Percentiles rank a stretch among this genome's conserved stretches.
phyloP scores from a whole-genome alignment of 495 filamentous ascomycete genomes.

The Neurospora terricola region DNA sequence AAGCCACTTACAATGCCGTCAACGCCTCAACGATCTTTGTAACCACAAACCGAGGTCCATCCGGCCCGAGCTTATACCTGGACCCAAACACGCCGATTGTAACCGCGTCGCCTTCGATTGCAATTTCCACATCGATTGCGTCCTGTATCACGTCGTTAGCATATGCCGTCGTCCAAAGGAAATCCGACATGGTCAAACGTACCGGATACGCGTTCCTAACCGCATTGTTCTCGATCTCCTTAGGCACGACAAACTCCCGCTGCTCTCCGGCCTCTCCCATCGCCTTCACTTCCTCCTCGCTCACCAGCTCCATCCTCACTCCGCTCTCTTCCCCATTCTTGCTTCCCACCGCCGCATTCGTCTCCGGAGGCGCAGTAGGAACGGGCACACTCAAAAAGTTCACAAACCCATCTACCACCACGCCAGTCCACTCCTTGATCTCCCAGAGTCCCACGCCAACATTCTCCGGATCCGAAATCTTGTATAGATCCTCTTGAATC shows the following conservation, averaged over 20 bases:
- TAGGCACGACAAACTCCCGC: not conserved
- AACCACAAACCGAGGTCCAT: not conserved
- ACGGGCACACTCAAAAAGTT: slow-evolving; percentile 38
- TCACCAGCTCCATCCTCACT: not conserved
- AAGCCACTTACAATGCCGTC: not conserved
- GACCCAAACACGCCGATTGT: slow-evolving; percentile 46
- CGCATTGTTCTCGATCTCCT: slow-evolving; percentile 10
- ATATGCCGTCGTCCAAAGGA: not conserved
- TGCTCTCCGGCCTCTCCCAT: not conserved
- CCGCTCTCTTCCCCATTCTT: not conserved
- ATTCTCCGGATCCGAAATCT: slow-evolving; percentile 25
- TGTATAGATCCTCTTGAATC: slow-evolving; percentile 32
- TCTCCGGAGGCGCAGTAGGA: too few relatives aligned
- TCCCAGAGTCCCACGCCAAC: slow-evolving; percentile 37
- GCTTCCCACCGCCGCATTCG: too few relatives aligned
- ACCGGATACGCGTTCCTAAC: slow-evolving; percentile 26
- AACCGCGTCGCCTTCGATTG: slow-evolving; percentile 31
- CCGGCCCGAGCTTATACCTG: not conserved
- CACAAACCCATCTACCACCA: slow-evolving; percentile 40
- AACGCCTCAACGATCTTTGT: not conserved
- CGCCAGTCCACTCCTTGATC: slow-evolving; percentile 36
- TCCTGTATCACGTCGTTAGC: slow-evolving; percentile 23
- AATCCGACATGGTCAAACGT: slow-evolving; percentile 3
- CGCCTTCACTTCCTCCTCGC: not conserved
- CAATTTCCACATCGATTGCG: slow-evolving; percentile 45